Percentiles rank a stretch among this genome's conserved stretches.
phyloP scores from a whole-genome alignment of 2,329 filamentous ascomycete genomes.

The Verticillium nonalfalfae region DNA sequence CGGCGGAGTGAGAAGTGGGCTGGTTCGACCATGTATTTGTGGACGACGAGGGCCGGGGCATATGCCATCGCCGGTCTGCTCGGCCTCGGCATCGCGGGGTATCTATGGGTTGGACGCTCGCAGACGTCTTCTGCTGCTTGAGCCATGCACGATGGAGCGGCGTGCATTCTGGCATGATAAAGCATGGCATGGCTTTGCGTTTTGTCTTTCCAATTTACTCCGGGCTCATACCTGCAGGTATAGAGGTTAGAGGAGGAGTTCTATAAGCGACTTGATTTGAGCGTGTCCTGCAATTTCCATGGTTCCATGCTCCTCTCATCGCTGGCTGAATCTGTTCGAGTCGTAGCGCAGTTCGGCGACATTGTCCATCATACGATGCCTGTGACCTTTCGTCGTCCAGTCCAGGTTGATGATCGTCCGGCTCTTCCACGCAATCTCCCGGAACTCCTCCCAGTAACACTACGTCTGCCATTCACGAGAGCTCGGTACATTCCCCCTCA shows the following conservation, averaged over 20 bases:
- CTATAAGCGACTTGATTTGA: constrained; percentile 3
- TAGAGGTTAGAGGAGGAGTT: constrained; percentile 1
- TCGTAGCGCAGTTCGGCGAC: too few species aligned
- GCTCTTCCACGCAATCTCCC: background rate
- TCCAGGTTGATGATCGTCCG: background rate
- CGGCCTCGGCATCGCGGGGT: constrained; percentile 33
- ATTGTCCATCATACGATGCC: too few species aligned
- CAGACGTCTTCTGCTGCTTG: background rate
- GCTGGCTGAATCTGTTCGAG: too few species aligned
- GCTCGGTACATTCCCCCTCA: background rate
- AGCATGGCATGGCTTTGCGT: background rate
- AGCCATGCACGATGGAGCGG: constrained; percentile 9
- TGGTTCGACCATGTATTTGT: constrained; percentile 49
- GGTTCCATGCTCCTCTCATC: too few species aligned
- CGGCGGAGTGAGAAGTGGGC: constrained; percentile 38
- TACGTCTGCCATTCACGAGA: background rate
- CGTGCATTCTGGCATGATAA: too few species aligned
- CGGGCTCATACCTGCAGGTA: background rate
- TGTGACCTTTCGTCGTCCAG: background rate
- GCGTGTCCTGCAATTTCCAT: background rate
- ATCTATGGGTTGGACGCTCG: constrained; percentile 27
- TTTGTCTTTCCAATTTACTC: background rate
- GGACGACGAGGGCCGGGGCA: constrained; percentile 46
- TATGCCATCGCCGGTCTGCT: constrained; percentile 35
- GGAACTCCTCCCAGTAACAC: too few species aligned